Evolutionary conservation across 2,329 filamentous ascomycete genomes (phyloP), one percentile per base, ranked within the genome.

Genomic region (Trichophyton schoenleinii): DNA sequence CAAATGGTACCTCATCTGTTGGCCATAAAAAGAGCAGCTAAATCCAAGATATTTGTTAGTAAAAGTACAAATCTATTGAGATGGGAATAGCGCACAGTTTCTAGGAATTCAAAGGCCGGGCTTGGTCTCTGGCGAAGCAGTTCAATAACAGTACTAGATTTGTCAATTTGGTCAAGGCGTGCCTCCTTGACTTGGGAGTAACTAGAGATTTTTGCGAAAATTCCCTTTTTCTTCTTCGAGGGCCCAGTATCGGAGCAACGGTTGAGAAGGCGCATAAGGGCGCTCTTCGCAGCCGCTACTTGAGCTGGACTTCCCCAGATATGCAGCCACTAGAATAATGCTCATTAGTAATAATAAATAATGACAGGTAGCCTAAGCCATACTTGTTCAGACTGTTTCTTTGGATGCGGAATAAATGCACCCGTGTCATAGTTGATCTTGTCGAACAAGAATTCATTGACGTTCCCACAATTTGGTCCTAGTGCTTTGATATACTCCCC

Each of bases 1-100:
- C 67, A 2, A 77, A 67, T 0, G 72, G 68, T 41, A 75, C 73
- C 4, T 79, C 76, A 36, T 75, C 68, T 0, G 67, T 63, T 2
- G 78, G 78, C 79, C 78, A 80, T 20, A 75, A 66, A 59, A 79
- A 79, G 0, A 72, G 65, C 13, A 77, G 69, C 68, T 73, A 62
- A 18, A 25, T 31, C n/a, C 41, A 38, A 52, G 57, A 41, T 66
- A 57, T 52, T 25, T 61, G 60, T 22, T 11, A 4, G 7, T 52
- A 20, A 4, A 5, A 38, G 8, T 2, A 31, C 25, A 52, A 25
- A 5, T 44, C 4, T n/a, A 18, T 44, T n/a, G n/a, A 44, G 41
- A 11, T 28, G 46, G 11, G 20, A 13, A 25, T 22, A 25, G 34
- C 58, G 64, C 41, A 72, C 69, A 63, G 67, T 67, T 59, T 72